Evolutionary conservation across 2,329 filamentous ascomycete species (phyloP), one percentile per base, ranked within the genome.

Genomic region (Fusarium vanettenii): DNA sequence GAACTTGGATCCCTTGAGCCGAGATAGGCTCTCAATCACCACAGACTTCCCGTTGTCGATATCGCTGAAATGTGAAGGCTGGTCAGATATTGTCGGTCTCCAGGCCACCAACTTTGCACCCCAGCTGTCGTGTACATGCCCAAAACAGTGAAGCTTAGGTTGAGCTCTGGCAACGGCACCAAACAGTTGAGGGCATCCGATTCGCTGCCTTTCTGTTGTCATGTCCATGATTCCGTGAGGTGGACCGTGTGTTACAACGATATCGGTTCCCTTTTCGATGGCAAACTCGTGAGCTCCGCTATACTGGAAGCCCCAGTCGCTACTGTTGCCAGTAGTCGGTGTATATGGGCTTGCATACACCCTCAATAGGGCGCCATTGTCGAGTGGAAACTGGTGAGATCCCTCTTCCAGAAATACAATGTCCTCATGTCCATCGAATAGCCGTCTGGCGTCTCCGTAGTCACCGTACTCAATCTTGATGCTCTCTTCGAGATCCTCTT

Each of bases 271-370:
- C 2, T 77, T 41, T 20, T 63, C 33, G 43, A 84, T 80, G 13
- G 65, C 13, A 35, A 79, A 84, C 5, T 74, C 41, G 48, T 83
- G 81, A 1, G 31, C 56, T 7, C 64, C 72, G 3, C 79, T 78
- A 59, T 87, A 88, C 62, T 87, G 84, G 67, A 87, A 88, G 0
- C 82, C 85, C 83, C 85, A 85, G n/a, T 72, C 69, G 14, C 81
- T 80, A 57, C 37, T 80, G 80, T 5, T 59, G 39, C n/a, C 3
- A 80, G 66, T 68, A 0, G 82, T 83, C 1, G 85, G 86, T 0
- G 85, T 88, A 60, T 81, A 85, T 3, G 85, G 84, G 62, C 85
- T 88, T 5, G 86, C 84, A 57, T 86, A 88, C 7, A 88, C 74
- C 1, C 65, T 84, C 6, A 88, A 69, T 0, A 57, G 71, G 0